Percentiles rank a stretch among this genome's conserved stretches.
Evolutionary conservation across 2,329 filamentous ascomycete species (phyloP).

Genomic region (Fusarium sp.): DNA sequence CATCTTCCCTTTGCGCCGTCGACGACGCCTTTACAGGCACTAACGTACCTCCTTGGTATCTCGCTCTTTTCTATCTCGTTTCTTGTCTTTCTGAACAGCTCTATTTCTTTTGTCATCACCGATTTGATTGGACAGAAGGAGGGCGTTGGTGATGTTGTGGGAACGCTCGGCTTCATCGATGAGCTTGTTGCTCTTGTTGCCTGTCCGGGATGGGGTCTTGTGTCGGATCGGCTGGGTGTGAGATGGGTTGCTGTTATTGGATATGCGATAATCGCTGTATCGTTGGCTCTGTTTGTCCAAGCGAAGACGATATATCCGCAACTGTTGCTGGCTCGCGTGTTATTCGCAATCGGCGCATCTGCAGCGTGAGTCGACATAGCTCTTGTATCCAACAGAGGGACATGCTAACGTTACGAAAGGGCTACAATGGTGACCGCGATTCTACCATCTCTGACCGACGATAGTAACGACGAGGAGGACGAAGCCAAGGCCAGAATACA

Average conservation of each 20-base stretch:
- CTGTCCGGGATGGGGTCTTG: slow-evolving; percentile 82
- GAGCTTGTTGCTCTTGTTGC: slow-evolving; percentile 85
- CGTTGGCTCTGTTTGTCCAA: slow-evolving; percentile 86
- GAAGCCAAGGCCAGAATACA: slow-evolving; percentile 50
- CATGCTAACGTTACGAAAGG: slow-evolving; percentile 52
- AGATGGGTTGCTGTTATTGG: slow-evolving; percentile 80
- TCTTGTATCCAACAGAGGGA: neutral
- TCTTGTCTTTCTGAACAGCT: slow-evolving; percentile 89
- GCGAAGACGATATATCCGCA: slow-evolving; percentile 90
- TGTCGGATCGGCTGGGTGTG: slow-evolving; percentile 83
- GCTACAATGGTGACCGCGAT: slow-evolving; percentile 98
- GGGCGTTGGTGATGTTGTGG: slow-evolving; percentile 82
- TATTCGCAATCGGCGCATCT: slow-evolving; percentile 93
- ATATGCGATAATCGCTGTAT: slow-evolving; percentile 83
- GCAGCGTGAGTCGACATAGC: slow-evolving; percentile 71
- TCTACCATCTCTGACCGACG: slow-evolving; percentile 77
- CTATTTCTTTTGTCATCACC: slow-evolving; percentile 86
- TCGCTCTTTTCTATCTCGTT: slow-evolving; percentile 90
- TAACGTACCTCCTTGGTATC: slow-evolving; percentile 83
- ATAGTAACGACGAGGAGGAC: slow-evolving; percentile 53
- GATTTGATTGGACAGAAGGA: slow-evolving; percentile 81
- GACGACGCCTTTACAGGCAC: slow-evolving; percentile 72
- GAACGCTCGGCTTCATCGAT: slow-evolving; percentile 86
- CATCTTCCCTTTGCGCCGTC: slow-evolving; percentile 70
- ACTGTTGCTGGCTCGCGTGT: slow-evolving; percentile 82